Evolutionary conservation across 768 basidiomycete species (phyloP), one percentile per base, ranked within the genome.

Genomic region (Butyriboletus loyo): DNA sequence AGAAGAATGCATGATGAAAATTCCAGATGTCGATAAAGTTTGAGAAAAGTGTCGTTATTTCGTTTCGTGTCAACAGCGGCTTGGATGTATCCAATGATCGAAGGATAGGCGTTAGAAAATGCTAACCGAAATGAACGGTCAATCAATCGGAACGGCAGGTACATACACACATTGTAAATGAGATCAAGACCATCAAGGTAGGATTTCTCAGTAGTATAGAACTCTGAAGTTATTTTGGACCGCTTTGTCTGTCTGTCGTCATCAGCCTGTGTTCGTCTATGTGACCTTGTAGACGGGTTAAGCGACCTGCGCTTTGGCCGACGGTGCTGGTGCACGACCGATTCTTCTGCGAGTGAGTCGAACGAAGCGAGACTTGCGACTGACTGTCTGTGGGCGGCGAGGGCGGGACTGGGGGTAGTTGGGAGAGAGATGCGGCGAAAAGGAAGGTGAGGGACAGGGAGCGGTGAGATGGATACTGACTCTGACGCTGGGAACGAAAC

Each of bases 1-100:
- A 73, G 52, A 84, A 82, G 69, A 92, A 86, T 2, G 86, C 81
- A 46, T 81, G 86, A 69, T 92, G 89, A 38, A 91, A 77, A 61
- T 91, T 92, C 91, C 87, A 92, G 31, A 94, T 92, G 68, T 93
- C 91, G 64, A 92, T 85, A 57, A 93, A 92, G 67, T 92, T 92
- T 56, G 87, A 87, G 69, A 94, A 94, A 32, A 92, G 75, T 13
- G 83, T 77, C 1, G 85, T 87, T 52, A 93, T 78, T 40, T 83
- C 79, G 3, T 79, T 68, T 51, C 88, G 82, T 53, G 83, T 76
- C 45, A 93, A 76, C n/a, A 93, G 68, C 3, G 89, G 85, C 24
- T 80, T 75, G 5, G 82, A 60, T 3, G 81, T 83, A 55, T 89
- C 87, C 57, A 92, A 72, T 6, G 92, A 86, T 19, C 74, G 73